Conservation (phyloP, 306 rosid genomes). For the Luffa acutangula region DNA sequence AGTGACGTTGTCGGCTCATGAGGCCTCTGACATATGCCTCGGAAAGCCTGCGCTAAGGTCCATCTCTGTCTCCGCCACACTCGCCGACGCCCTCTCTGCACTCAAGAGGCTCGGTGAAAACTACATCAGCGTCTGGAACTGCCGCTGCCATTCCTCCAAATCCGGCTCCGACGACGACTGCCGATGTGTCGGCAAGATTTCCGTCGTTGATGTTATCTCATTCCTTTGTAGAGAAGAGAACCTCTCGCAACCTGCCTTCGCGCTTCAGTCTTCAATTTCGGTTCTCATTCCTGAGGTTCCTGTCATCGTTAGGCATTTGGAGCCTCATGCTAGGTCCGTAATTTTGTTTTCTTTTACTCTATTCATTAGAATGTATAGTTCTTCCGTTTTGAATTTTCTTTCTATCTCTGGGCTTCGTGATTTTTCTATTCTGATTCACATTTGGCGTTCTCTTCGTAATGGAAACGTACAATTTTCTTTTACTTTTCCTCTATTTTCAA, state of each 20-base stretch:
- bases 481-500: neutral
- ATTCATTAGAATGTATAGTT: neutral
- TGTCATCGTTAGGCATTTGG: constrained; percentile 43
- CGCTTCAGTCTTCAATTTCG: constrained; percentile 42
- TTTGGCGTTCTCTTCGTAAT: neutral
- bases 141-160: constrained; percentile 35
- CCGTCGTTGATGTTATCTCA: constrained; percentile 47
- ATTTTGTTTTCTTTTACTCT: neutral
- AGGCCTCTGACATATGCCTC: constrained; percentile 66
- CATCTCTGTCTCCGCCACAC: constrained; percentile 36
- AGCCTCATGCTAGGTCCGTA: constrained; percentile 51
- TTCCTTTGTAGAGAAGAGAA: constrained; percentile 41
- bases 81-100: constrained; percentile 49
- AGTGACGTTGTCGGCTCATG: constrained; percentile 33
- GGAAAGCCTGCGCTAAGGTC: constrained; percentile 74
- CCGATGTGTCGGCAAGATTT: constrained; percentile 54
- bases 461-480: neutral
- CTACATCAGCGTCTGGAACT: constrained; percentile 65
- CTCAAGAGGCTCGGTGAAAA: constrained; percentile 29
- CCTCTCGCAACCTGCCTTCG: constrained; percentile 35
- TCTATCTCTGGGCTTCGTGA: neutral
- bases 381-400: neutral
- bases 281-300: constrained; percentile 19
- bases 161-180: constrained; percentile 19
- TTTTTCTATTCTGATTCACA: neutral